Evolutionary conservation across 192 early-diverging fungal genomes (phyloP).

Genomic region (Mortierella alpina): DNA sequence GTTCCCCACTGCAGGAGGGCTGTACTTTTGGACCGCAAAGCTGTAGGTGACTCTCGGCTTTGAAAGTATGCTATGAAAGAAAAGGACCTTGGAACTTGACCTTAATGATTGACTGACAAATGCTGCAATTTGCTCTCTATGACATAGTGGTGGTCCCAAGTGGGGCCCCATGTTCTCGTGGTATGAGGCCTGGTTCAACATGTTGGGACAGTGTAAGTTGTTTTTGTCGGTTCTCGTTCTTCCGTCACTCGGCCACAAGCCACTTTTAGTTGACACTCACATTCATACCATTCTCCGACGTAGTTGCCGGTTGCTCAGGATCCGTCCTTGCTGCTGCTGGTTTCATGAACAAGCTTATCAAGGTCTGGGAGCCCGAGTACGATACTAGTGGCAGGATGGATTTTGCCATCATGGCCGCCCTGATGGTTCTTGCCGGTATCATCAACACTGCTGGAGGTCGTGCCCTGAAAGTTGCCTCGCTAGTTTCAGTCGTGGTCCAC

Average conservation of each 20-base stretch:
- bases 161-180: constrained; percentile 57
- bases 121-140: not conserved
- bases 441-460: constrained; percentile 51
- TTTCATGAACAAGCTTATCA: constrained; percentile 37
- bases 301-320: constrained; percentile 50
- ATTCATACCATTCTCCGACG: not conserved
- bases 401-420: constrained; percentile 44
- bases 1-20: constrained; percentile 60
- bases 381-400: constrained; percentile 22
- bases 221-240: not conserved
- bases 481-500: constrained; percentile 44
- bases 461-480: constrained; percentile 41
- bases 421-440: constrained; percentile 35
- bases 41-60: constrained; percentile 18
- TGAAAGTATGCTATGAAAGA: no score
- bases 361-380: constrained; percentile 29
- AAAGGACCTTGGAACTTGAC: no score
- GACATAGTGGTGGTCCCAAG: constrained; percentile 43
- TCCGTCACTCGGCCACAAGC: not conserved
- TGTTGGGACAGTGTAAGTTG: constrained; percentile 48
- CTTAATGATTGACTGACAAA: no score
- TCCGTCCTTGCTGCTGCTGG: constrained; percentile 41
- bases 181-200: constrained; percentile 58
- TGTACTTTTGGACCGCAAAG: constrained; percentile 49
- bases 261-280: not conserved